Percentiles rank a stretch among this genome's conserved stretches.
phyloP scores from a whole-genome alignment of 1,284 basidiomycete genomes.

The Puccinia horiana region DNA sequence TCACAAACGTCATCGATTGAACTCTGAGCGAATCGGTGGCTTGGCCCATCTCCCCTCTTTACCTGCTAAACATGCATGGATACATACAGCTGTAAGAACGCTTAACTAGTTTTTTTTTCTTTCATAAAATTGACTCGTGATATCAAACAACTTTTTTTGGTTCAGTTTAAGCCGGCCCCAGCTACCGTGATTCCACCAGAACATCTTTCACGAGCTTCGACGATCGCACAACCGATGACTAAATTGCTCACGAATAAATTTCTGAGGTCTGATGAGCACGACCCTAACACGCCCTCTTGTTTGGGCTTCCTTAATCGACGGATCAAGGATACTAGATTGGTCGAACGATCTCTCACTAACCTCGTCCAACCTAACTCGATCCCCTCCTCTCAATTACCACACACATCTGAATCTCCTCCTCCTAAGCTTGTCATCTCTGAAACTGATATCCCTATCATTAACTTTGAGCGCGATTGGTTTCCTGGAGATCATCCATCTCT shows the following conservation, averaged over 20 bases:
- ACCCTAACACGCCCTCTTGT: constrained; percentile 40
- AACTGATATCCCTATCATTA: constrained; percentile 36
- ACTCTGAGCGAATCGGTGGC: constrained; percentile 31
- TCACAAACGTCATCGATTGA: background rate
- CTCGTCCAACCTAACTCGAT: constrained; percentile 27
- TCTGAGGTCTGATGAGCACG: background rate
- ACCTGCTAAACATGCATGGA: constrained; percentile 48
- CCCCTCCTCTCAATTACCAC: background rate
- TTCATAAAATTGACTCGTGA: background rate
- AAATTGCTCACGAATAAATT: background rate
- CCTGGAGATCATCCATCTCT: too few species aligned
- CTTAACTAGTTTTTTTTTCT: background rate
- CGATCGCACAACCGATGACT: background rate
- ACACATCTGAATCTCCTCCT: background rate
- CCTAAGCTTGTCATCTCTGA: constrained; percentile 12
- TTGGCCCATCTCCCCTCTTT: constrained; percentile 46
- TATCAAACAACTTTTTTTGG: background rate
- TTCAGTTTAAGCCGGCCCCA: background rate
- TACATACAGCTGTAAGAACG: constrained; percentile 20
- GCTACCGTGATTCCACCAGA: constrained; percentile 38
- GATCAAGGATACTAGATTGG: constrained; percentile 36
- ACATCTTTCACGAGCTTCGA: constrained; percentile 8
- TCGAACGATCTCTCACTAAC: constrained; percentile 40
- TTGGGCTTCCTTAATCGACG: constrained; percentile 27
- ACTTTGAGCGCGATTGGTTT: constrained; percentile 45